Evolutionary conservation across 2,329 filamentous ascomycete genomes (phyloP).

Genomic region (Drechslera avenae): DNA sequence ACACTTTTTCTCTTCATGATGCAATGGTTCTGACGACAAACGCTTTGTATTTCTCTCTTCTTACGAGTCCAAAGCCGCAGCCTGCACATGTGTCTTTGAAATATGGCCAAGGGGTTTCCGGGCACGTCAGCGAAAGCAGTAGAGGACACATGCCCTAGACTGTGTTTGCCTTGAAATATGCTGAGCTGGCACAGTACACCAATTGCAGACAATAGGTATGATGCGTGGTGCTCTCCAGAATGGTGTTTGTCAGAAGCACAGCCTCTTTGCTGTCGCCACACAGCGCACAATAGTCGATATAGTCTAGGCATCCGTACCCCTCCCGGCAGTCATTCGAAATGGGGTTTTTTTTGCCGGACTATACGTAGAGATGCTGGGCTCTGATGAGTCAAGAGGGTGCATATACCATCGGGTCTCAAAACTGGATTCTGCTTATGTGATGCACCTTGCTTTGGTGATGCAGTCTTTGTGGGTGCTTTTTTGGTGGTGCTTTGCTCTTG

Average conservation of each 20-base stretch:
- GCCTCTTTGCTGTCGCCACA: background rate
- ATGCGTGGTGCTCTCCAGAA: too few relatives aligned
- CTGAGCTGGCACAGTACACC: conserved; percentile 20
- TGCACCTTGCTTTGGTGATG: background rate
- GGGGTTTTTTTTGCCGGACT: too few relatives aligned
- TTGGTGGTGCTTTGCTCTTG: conserved; percentile 14
- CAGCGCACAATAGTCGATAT: background rate
- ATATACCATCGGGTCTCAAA: too few relatives aligned
- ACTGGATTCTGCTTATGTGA: too few relatives aligned
- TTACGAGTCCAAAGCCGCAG: background rate
- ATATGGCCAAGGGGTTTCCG: conserved; percentile 11
- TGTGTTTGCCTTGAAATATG: conserved; percentile 20
- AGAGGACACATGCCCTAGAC: conserved; percentile 9
- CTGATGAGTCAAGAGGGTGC: too few relatives aligned
- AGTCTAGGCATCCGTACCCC: too few relatives aligned
- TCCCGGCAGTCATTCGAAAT: too few relatives aligned
- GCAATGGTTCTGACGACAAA: background rate
- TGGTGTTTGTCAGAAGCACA: conserved; percentile 17
- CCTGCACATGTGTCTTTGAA: conserved; percentile 5
- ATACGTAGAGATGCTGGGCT: too few relatives aligned
- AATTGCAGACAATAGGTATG: background rate
- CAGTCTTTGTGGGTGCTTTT: conserved; percentile 10
- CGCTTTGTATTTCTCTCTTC: conserved; percentile 16
- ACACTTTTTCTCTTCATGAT: conserved; percentile 7
- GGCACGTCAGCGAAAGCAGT: conserved; percentile 7